Conservation (phyloP, 169 alveolate species). For the Plasmodium gallinaceum region DNA sequence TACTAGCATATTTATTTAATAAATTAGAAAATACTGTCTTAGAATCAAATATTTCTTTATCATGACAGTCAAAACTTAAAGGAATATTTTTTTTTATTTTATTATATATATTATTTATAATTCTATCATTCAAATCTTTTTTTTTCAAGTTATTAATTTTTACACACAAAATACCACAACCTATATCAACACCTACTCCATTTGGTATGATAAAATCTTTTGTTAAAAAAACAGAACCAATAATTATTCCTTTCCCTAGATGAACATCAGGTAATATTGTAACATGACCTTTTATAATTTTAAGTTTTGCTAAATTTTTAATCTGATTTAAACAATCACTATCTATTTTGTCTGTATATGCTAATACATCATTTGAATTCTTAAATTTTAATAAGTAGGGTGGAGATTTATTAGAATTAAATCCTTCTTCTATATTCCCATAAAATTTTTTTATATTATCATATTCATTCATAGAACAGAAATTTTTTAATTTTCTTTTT, state of each 20-base stretch:
- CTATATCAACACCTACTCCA: conserved; percentile 85
- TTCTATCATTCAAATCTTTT: conserved; percentile 37
- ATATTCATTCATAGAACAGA: background rate
- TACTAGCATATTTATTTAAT: conserved; percentile 36
- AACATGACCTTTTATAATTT: conserved; percentile 80
- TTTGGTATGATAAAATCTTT: conserved; percentile 79
- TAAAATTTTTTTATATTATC: conserved; percentile 26
- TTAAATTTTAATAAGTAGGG: conserved; percentile 56
- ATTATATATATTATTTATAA: conserved; percentile 45
- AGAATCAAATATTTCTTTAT: conserved; percentile 54
- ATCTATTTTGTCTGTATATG: conserved; percentile 63
- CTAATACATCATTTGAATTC: conserved; percentile 44
- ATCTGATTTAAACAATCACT: conserved; percentile 71
- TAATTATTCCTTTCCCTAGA: conserved; percentile 84
- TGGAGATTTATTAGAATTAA: conserved; percentile 19
- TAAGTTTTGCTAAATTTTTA: conserved; percentile 50
- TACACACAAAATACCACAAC: conserved; percentile 82
- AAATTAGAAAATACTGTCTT: conserved; percentile 36
- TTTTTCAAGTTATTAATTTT: conserved; percentile 73
- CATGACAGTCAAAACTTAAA: conserved; percentile 76
- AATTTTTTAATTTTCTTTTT: background rate
- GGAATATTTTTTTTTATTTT: conserved; percentile 39
- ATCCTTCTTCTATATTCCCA: conserved; percentile 22
- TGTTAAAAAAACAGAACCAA: conserved; percentile 81
- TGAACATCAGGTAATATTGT: conserved; percentile 87